Evolutionary conservation across 305 asterid species (phyloP).

Genomic region (Rubia peregrina): DNA sequence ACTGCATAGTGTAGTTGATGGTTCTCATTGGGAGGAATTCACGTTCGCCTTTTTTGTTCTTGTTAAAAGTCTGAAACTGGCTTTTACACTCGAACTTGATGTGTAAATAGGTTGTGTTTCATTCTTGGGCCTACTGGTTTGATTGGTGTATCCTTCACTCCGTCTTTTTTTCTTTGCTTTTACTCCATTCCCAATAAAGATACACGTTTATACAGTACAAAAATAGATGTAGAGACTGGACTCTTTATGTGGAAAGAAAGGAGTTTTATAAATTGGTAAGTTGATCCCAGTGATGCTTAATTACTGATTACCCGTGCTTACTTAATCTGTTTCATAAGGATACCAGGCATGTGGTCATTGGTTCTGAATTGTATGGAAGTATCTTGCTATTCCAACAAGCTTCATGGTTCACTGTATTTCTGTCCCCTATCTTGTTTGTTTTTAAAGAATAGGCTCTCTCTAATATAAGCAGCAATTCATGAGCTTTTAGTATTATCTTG

Average conservation of each 20-base stretch:
- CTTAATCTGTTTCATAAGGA: not conserved
- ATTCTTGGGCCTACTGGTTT: not conserved
- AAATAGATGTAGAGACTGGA: too few relatives aligned
- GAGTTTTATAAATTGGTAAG: too few relatives aligned
- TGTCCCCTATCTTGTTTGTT: not conserved
- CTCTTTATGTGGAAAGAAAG: too few relatives aligned
- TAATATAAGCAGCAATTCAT: not conserved
- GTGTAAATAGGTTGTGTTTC: not conserved
- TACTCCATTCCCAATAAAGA: too few relatives aligned
- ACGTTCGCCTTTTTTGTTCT: too few relatives aligned
- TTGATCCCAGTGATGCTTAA: not conserved
- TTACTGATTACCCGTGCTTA: not conserved
- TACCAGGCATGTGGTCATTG: not conserved
- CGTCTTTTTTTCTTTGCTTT: not conserved
- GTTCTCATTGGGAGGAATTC: not conserved
- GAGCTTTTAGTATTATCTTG: constrained; percentile 11
- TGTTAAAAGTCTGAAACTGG: not conserved
- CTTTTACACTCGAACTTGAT: not conserved
- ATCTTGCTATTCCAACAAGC: not conserved
- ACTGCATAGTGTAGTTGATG: not conserved
- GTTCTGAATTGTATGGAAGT: not conserved
- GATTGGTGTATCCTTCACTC: not conserved
- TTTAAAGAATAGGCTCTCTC: not conserved
- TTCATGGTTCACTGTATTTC: not conserved
- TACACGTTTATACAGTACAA: too few relatives aligned